Conservation (phyloP, 2,329 filamentous ascomycete species). For the Mycosphaerella arachidis region DNA sequence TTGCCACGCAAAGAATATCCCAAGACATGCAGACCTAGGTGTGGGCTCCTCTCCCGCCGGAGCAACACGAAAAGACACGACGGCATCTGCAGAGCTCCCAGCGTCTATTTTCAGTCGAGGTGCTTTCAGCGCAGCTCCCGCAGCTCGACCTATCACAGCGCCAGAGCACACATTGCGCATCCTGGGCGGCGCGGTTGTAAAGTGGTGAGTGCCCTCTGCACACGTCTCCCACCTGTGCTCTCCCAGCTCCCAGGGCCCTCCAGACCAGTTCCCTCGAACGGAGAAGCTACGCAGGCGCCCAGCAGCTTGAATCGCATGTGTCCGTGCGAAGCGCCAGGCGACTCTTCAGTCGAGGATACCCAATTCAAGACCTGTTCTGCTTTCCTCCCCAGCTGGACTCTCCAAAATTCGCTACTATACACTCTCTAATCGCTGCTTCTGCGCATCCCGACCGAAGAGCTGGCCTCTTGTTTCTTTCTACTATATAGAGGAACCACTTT, state of each 20-base stretch:
- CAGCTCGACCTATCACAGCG: constrained; percentile 18
- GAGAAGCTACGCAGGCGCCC: constrained; percentile 13
- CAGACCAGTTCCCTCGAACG: not conserved
- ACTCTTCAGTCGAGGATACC: constrained; percentile 2
- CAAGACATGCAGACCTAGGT: not conserved
- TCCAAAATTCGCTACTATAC: constrained; percentile 11
- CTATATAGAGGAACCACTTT: constrained; percentile 14
- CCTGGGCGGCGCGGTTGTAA: constrained; percentile 9
- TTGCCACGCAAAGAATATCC: not conserved
- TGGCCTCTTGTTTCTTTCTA: constrained; percentile 30
- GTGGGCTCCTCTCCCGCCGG: not conserved
- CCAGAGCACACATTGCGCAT: constrained; percentile 3
- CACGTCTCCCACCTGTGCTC: constrained; percentile 1
- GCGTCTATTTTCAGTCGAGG: constrained; percentile 18
- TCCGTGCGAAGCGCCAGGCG: constrained; percentile 25
- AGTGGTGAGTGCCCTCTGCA: constrained; percentile 17
- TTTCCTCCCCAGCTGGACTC: constrained; percentile 21
- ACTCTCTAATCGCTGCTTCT: constrained; percentile 17
- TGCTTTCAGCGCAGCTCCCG: constrained; percentile 10
- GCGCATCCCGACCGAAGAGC: constrained; percentile 26
- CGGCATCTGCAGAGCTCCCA: constrained; percentile 2
- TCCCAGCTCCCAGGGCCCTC: not conserved
- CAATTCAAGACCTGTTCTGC: constrained; percentile 4
- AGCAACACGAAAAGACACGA: not conserved
- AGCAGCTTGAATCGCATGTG: constrained; percentile 9